Percentiles rank a stretch among this genome's conserved stretches.
These are phyloP conservation scores for Penicillium sp. DNA, from an alignment of 2,329 filamentous ascomycete species.

Conservation along the genomic window DNA sequence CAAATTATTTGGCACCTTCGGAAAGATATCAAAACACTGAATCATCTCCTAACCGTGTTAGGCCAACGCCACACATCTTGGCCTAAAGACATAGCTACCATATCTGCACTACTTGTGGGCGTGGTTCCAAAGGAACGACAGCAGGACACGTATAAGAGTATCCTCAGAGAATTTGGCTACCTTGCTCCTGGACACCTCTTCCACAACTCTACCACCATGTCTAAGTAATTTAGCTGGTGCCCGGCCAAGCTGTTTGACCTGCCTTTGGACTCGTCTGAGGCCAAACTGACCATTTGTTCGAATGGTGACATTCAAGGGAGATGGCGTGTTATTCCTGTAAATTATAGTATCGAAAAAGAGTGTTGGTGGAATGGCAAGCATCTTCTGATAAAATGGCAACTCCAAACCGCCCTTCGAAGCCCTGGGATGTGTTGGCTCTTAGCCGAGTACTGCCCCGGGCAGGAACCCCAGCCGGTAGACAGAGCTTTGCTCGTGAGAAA, in stretches of 20 bases:
- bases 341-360: neutral
- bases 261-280: neutral
- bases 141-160: slow-evolving; percentile 2
- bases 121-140: slow-evolving; percentile 1
- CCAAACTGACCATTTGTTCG: neutral
- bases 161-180: neutral
- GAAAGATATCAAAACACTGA: no score
- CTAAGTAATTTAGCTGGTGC: slow-evolving; percentile 8
- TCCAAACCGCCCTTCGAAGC: no score
- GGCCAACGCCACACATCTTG: slow-evolving; percentile 26
- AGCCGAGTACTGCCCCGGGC: no score
- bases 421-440: no score
- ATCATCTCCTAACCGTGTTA: slow-evolving; percentile 22
- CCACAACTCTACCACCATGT: slow-evolving; percentile 7
- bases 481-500: no score
- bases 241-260: slow-evolving; percentile 6
- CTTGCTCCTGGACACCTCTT: slow-evolving; percentile 11
- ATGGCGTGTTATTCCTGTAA: neutral
- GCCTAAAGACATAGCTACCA: slow-evolving; percentile 23
- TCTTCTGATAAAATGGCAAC: neutral
- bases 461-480: no score
- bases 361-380: neutral
- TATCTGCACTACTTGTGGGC: slow-evolving; percentile 23
- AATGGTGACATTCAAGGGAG: neutral
- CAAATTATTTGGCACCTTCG: no score